Conservation (phyloP, 495 filamentous ascomycete species). For the Astrothelium subdiscretum region DNA sequence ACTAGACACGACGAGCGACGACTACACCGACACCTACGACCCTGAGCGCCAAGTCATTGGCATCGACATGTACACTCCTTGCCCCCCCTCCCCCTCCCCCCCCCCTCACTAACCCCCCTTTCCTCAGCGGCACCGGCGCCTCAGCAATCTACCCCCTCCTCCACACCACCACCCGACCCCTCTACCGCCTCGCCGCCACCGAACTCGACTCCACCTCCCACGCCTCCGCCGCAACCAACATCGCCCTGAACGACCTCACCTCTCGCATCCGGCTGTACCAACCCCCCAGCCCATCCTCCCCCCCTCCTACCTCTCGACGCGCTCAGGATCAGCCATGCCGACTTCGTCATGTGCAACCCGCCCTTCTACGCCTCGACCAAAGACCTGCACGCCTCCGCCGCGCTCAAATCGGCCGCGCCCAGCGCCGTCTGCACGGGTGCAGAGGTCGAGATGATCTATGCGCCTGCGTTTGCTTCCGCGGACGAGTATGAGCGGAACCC, state of each 20-base stretch:
- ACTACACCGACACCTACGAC: slow-evolving; percentile 44
- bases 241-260: slow-evolving; percentile 50
- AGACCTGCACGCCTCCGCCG: slow-evolving; percentile 48
- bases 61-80: slow-evolving; percentile 54
- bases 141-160: slow-evolving; percentile 86
- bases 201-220: slow-evolving; percentile 73
- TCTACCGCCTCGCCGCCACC: slow-evolving; percentile 40
- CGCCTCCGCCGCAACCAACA: slow-evolving; percentile 50
- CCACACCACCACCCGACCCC: slow-evolving; percentile 51
- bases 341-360: slow-evolving; percentile 92
- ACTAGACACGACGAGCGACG: slow-evolving; percentile 57
- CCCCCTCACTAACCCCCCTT: neutral
- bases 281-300: slow-evolving; percentile 36
- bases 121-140: slow-evolving; percentile 75
- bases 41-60: slow-evolving; percentile 48
- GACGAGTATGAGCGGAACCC: slow-evolving; percentile 29
- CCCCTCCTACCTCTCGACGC: slow-evolving; percentile 49
- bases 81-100: neutral
- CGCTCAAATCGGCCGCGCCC: slow-evolving; percentile 54
- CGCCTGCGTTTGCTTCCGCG: neutral
- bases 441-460: slow-evolving; percentile 66
- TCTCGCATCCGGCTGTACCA: slow-evolving; percentile 50
- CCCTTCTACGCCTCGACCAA: slow-evolving; percentile 73
- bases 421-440: slow-evolving; percentile 73
- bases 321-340: slow-evolving; percentile 45